Evolutionary conservation across 306 rosid species (phyloP).

Genomic region (Medicago arabica): DNA sequence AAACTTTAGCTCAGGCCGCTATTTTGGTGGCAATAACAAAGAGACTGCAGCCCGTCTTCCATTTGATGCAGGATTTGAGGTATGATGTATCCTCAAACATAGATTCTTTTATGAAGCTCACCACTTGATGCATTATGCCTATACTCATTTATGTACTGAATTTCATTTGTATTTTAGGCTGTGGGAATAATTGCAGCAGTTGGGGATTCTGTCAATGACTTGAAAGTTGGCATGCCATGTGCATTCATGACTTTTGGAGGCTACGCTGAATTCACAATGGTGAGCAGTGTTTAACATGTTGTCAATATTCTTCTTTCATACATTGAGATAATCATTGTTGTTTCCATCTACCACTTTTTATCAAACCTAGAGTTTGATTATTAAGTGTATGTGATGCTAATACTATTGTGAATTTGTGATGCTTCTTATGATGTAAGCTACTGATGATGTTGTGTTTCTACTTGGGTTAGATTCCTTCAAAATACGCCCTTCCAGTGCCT

Average conservation of each 20-base stretch:
- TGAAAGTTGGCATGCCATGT: slow-evolving; percentile 86
- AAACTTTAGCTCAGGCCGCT: slow-evolving; percentile 94
- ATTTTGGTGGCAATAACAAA: slow-evolving; percentile 65
- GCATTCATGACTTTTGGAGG: slow-evolving; percentile 94
- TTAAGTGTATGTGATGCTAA: slow-evolving; percentile 1
- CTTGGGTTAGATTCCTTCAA: slow-evolving; percentile 68
- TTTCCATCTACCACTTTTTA: slow-evolving; percentile 19
- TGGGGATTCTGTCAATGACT: slow-evolving; percentile 74
- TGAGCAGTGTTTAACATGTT: slow-evolving; percentile 37
- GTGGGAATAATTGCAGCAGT: slow-evolving; percentile 92
- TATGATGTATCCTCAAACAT: slow-evolving; percentile 37
- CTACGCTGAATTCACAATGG: slow-evolving; percentile 81
- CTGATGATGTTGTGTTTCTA: slow-evolving; percentile 37
- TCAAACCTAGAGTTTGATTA: neutral
- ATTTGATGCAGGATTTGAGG: slow-evolving; percentile 99
- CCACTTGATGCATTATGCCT: slow-evolving; percentile 22
- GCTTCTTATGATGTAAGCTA: slow-evolving; percentile 13
- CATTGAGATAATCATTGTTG: neutral
- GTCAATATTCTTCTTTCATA: slow-evolving; percentile 32
- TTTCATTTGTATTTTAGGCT: slow-evolving; percentile 58
- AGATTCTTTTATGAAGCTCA: slow-evolving; percentile 22
- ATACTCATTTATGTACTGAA: slow-evolving; percentile 29
- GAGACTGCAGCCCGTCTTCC: slow-evolving; percentile 74
- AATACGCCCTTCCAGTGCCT: slow-evolving; percentile 85
- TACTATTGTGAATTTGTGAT: slow-evolving; percentile 2